Conservation (phyloP, 495 filamentous ascomycete genomes). For the Trichoderma virens region DNA sequence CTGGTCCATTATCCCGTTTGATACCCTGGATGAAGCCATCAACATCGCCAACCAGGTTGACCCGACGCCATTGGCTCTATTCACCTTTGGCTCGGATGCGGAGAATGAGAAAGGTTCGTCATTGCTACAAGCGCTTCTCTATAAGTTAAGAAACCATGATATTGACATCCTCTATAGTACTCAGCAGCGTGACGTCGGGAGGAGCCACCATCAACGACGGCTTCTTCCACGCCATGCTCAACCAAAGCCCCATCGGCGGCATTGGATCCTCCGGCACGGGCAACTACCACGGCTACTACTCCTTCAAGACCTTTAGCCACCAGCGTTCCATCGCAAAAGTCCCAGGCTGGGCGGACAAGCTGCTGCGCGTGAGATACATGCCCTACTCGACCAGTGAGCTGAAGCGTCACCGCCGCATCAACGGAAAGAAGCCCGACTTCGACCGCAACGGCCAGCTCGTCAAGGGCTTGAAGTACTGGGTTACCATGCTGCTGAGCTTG, state of each 20-base stretch:
- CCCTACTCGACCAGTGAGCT: slow-evolving; percentile 54
- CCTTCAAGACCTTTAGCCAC: slow-evolving; percentile 82
- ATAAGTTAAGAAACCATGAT: too few species aligned
- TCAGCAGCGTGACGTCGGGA: slow-evolving; percentile 61
- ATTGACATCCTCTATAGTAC: slow-evolving; percentile 34
- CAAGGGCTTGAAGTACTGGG: slow-evolving; percentile 41
- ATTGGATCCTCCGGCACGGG: slow-evolving; percentile 82
- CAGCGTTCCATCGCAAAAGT: slow-evolving; percentile 66
- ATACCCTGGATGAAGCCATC: slow-evolving; percentile 74
- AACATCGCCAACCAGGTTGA: slow-evolving; percentile 65
- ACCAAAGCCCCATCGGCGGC: slow-evolving; percentile 79
- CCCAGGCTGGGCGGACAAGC: slow-evolving; percentile 70
- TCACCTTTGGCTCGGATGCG: slow-evolving; percentile 71
- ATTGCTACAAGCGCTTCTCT: too few species aligned
- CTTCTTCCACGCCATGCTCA: slow-evolving; percentile 68
- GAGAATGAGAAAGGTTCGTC: slow-evolving; percentile 59
- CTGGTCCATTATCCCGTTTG: slow-evolving; percentile 67
- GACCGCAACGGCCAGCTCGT: slow-evolving; percentile 64
- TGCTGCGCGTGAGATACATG: slow-evolving; percentile 73
- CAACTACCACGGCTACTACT: slow-evolving; percentile 72
- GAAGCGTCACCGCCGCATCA: slow-evolving; percentile 49
- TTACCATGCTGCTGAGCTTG: slow-evolving; percentile 34
- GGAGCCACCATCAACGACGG: slow-evolving; percentile 77
- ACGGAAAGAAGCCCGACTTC: slow-evolving; percentile 62
- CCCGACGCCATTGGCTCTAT: slow-evolving; percentile 72